Conservation (phyloP, 768 basidiomycete species). For the Tylopilus sp. region DNA sequence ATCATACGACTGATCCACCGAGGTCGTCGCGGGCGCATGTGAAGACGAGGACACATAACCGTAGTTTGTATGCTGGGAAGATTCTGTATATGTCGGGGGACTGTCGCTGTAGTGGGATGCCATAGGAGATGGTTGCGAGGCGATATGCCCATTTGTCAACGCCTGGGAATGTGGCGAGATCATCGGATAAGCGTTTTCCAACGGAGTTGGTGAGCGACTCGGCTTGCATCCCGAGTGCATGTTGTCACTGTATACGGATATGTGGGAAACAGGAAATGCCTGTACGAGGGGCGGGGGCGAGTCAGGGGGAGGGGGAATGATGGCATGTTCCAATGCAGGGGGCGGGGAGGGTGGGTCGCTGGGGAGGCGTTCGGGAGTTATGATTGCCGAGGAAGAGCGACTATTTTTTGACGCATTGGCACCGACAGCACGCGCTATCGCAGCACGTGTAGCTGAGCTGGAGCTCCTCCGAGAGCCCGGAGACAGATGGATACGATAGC, state of each 20-base stretch:
- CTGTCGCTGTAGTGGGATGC: slow-evolving; percentile 30
- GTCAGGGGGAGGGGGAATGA: slow-evolving; percentile 44
- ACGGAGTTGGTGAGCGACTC: slow-evolving; percentile 44
- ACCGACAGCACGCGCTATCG: slow-evolving; percentile 44
- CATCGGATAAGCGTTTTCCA: slow-evolving; percentile 42
- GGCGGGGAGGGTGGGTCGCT: slow-evolving; percentile 31
- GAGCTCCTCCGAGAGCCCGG: slow-evolving; percentile 73
- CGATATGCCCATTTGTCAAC: slow-evolving; percentile 35
- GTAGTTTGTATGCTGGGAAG: slow-evolving; percentile 32
- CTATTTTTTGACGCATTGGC: slow-evolving; percentile 20
- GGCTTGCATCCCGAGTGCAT: slow-evolving; percentile 35
- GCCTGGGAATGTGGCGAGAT: slow-evolving; percentile 31
- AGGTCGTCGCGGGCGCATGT: slow-evolving; percentile 19
- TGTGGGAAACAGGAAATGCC: slow-evolving; percentile 30
- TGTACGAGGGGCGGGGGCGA: slow-evolving; percentile 54
- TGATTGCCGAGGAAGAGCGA: slow-evolving; percentile 25
- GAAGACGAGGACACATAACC: slow-evolving; percentile 26
- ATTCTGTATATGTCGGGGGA: slow-evolving; percentile 28
- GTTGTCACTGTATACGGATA: slow-evolving; percentile 24
- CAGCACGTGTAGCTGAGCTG: slow-evolving; percentile 50
- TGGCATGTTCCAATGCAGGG: slow-evolving; percentile 45
- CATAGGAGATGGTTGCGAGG: slow-evolving; percentile 30
- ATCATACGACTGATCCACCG: slow-evolving; percentile 28
- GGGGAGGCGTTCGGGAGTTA: slow-evolving; percentile 26
- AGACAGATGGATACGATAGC: slow-evolving; percentile 79